Evolutionary conservation across 2,329 filamentous ascomycete species (phyloP).

Genomic region (Sclerotinia minor): DNA sequence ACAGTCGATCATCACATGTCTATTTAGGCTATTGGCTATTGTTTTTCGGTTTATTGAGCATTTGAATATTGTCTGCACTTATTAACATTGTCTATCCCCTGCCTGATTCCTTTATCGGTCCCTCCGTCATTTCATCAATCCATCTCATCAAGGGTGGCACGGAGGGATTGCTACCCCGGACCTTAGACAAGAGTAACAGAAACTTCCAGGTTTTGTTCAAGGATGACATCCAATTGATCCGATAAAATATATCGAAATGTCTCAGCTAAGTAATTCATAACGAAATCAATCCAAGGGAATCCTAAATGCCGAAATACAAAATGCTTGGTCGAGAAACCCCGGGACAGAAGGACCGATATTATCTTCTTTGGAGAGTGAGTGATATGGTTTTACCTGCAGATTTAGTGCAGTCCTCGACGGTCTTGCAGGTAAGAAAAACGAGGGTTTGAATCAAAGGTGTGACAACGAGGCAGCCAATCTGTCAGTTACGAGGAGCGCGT

Average conservation of each 20-base stretch:
- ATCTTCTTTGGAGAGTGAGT: constrained; percentile 3
- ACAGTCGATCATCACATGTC: constrained; percentile 18
- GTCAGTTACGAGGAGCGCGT: constrained; percentile 25
- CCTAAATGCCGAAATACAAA: constrained; percentile 22
- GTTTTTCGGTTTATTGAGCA: background rate
- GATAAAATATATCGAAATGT: constrained; percentile 18
- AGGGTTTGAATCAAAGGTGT: constrained; percentile 63
- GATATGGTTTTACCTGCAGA: constrained; percentile 20
- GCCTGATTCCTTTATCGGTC: constrained; percentile 18
- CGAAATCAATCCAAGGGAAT: constrained; percentile 8
- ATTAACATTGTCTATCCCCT: background rate
- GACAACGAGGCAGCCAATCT: constrained; percentile 48
- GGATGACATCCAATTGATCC: constrained; percentile 23
- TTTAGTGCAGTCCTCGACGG: constrained; percentile 11
- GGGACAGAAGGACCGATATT: constrained; percentile 26
- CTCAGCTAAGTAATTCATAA: constrained; percentile 21
- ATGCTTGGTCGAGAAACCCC: constrained; percentile 16
- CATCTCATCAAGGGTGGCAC: constrained; percentile 19
- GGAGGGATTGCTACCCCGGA: constrained; percentile 15
- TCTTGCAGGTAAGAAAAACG: constrained; percentile 46
- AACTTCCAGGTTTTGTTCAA: constrained; percentile 9
- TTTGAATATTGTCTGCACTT: constrained; percentile 5
- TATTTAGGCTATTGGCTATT: background rate
- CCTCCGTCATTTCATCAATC: constrained; percentile 23
- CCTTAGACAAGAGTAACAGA: constrained; percentile 18